phyloP scores from a whole-genome alignment of 2,329 filamentous ascomycete species.

The Aaosphaeria arxii region DNA sequence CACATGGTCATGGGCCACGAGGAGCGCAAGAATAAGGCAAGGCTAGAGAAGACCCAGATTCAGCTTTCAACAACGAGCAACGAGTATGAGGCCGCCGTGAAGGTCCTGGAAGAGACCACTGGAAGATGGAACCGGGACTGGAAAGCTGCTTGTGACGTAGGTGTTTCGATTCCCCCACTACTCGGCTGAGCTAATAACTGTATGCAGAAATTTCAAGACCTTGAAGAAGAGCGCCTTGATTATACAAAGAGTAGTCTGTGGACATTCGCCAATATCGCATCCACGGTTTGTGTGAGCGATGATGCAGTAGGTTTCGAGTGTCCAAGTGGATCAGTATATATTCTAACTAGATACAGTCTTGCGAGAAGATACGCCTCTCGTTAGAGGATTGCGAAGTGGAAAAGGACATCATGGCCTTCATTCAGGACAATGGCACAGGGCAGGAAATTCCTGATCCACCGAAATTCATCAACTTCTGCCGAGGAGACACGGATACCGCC shows the following conservation, averaged over 20 bases:
- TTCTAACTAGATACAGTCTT: slow-evolving; percentile 53
- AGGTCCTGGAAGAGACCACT: slow-evolving; percentile 91
- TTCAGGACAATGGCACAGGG: slow-evolving; percentile 82
- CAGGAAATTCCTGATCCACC: slow-evolving; percentile 97
- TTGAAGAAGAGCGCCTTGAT: slow-evolving; percentile 94
- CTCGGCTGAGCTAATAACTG: slow-evolving; percentile 5
- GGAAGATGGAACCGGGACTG: slow-evolving; percentile 96
- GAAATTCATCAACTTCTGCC: slow-evolving; percentile 98
- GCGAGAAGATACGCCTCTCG: slow-evolving; percentile 91
- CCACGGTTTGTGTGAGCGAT: slow-evolving; percentile 95
- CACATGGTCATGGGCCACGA: slow-evolving; percentile 99
- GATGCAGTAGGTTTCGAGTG: slow-evolving; percentile 63
- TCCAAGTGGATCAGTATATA: not conserved
- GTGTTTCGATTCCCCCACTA: slow-evolving; percentile 11
- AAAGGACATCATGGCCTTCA: slow-evolving; percentile 88
- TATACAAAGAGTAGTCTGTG: slow-evolving; percentile 97
- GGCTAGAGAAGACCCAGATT: slow-evolving; percentile 97
- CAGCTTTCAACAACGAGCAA: slow-evolving; percentile 86
- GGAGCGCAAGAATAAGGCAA: slow-evolving; percentile 97
- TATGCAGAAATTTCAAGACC: slow-evolving; percentile 87
- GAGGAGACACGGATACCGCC: slow-evolving; percentile 78
- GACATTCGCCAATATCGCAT: slow-evolving; percentile 96
- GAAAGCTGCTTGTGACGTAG: slow-evolving; percentile 84
- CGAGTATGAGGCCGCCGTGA: slow-evolving; percentile 92
- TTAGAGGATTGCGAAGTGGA: slow-evolving; percentile 96